A percentile compares a stretch with the other conserved stretches of the same genome.
phyloP scores from a whole-genome alignment of 1,284 basidiomycete species.

The Heterobasidion occidentale region DNA sequence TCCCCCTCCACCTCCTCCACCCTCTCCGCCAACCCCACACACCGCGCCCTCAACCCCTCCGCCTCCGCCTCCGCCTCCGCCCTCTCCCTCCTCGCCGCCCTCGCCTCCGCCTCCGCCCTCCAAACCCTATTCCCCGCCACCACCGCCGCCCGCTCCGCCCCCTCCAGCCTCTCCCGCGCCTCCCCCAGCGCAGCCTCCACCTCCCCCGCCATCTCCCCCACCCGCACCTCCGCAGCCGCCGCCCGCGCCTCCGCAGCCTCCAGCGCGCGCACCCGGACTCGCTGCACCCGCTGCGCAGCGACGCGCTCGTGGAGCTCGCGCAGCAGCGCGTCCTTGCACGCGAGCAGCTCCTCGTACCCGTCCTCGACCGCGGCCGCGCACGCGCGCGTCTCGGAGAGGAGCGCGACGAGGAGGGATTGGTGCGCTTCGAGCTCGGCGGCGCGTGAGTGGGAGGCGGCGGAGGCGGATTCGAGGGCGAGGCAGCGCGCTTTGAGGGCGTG shows the following conservation, averaged over 20 bases:
- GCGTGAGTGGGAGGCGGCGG: not conserved
- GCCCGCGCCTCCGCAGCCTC: conserved; percentile 4
- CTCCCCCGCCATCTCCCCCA: not conserved
- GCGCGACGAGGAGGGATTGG: conserved; percentile 3
- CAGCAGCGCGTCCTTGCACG: not conserved
- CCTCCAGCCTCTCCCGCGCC: conserved; percentile 7
- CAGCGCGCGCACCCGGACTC: not conserved
- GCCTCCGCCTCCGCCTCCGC: conserved; percentile 6
- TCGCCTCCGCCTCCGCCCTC: conserved; percentile 9
- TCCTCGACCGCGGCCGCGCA: conserved; percentile 8
- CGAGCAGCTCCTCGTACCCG: conserved; percentile 4
- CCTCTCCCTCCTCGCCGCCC: conserved; percentile 4
- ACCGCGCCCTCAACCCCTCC: not conserved
- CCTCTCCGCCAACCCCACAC: conserved; percentile 5
- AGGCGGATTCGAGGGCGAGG: not conserved
- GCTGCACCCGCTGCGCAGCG: not conserved
- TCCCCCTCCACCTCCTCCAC: conserved; percentile 1
- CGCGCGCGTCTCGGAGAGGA: conserved; percentile 6
- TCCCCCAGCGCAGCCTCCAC: not conserved
- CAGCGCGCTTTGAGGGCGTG: not conserved
- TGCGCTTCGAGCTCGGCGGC: conserved; percentile 2
- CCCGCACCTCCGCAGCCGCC: conserved; percentile 3
- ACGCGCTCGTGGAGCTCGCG: not conserved
- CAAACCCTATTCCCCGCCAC: conserved; percentile 10
- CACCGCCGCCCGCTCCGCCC: conserved; percentile 9